Base-by-base conservation (phyloP, 257 asterid species). In the Capsicum chinense region DNA sequence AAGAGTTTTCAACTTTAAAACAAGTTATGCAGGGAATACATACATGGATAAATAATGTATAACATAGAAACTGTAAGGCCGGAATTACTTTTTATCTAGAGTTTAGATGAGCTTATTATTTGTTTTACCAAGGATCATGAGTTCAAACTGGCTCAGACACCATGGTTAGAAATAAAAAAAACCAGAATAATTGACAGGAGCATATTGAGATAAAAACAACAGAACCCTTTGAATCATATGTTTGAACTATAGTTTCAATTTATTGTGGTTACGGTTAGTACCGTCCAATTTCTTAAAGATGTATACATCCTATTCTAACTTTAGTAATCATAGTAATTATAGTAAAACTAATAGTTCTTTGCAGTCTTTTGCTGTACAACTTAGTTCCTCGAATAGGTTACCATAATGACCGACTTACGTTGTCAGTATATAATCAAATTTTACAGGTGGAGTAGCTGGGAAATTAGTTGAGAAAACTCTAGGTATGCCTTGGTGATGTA, bases 391-490 rank as follows among this genome's bases (percentile, higher is more conserved):
- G 83, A 44, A 15, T 44, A 2, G 98, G 98, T 66, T 94, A 94
- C 98, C 98, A 90, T 10, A 94, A 85, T 0, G 97, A 85, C 13
- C 92, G 89, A 87, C 98, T 94, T 21, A 94, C 95, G 0, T 93
- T 96, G 0, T 98, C 98, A 0, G 99, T 94, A 70, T 26, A 26
- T 94, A 96, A 80, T 96, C 95, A 37, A 96, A 94, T 47, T 82
- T 79, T 4, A 86, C 86, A 1, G 96, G 95, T 6, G 98, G 98
- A 0, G 57, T 86, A 7, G 90, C 92, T 6, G 98, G 98, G 81
- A 96, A 96, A 79, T 96, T 95, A 2, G 91, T 86, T 0, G 98
- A 90, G 88, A 91, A 96, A n/a, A 96, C 95, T 12, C 99, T 98
- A 0, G 92, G 95, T 26, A 93, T 88, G 0, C 94, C 89, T 37